phyloP scores from a whole-genome alignment of 768 basidiomycete species.

The Mycena rebaudengoi region DNA sequence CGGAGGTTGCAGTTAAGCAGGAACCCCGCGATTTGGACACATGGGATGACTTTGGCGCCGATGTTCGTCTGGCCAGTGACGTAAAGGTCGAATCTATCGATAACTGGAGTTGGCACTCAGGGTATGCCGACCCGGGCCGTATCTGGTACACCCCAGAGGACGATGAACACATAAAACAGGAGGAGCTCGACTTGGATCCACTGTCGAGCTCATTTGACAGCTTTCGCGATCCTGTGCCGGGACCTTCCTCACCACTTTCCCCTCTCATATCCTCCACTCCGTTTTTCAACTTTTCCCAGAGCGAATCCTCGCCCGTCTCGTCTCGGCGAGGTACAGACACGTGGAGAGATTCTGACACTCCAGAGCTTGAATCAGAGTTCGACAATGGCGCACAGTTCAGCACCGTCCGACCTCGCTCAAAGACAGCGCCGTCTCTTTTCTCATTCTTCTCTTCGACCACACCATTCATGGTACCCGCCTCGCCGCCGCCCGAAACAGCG shows the following conservation, averaged over 20 bases:
- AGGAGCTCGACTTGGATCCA: conserved; percentile 54
- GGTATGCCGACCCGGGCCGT: conserved; percentile 30
- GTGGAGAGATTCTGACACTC: conserved; percentile 15
- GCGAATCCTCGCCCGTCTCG: too few relatives aligned
- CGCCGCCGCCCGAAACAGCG: conserved; percentile 31
- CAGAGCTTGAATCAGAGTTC: conserved; percentile 34
- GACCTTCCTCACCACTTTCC: conserved; percentile 23
- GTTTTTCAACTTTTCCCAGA: conserved; percentile 15
- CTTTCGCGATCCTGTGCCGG: conserved; percentile 30
- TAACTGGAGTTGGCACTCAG: conserved; percentile 54
- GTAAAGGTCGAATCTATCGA: conserved; percentile 57
- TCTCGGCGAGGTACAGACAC: too few relatives aligned
- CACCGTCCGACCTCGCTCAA: conserved; percentile 49
- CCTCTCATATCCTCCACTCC: conserved; percentile 11
- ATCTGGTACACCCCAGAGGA: conserved; percentile 45
- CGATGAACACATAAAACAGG: conserved; percentile 52
- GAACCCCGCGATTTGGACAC: conserved; percentile 72
- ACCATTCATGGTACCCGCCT: conserved; percentile 28
- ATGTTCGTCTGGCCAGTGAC: conserved; percentile 3
- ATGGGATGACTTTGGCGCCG: conserved; percentile 70
- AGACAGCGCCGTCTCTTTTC: conserved; percentile 45
- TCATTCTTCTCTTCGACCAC: conserved; percentile 25
- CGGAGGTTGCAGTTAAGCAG: conserved; percentile 59
- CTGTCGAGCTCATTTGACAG: conserved; percentile 35
- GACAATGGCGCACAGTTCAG: conserved; percentile 38